phyloP scores from a whole-genome alignment of 2,329 filamentous ascomycete genomes.

The Periconia digitata region DNA sequence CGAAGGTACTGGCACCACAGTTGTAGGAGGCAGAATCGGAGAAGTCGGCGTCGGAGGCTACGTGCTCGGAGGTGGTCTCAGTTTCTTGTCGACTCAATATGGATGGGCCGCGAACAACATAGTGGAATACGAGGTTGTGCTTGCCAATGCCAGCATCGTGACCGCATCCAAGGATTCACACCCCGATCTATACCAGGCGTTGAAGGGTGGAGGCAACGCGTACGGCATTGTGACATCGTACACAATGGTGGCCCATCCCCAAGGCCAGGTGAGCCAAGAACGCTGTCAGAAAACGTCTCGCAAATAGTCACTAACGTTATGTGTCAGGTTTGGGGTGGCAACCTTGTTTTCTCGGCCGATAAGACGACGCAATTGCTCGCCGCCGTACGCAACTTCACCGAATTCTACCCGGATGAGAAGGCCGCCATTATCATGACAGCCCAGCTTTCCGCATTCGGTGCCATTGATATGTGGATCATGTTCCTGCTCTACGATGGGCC shows the following conservation, averaged over 20 bases:
- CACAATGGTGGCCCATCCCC: slow-evolving; percentile 25
- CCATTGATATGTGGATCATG: slow-evolving; percentile 59
- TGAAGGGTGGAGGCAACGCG: slow-evolving; percentile 49
- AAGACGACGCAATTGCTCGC: slow-evolving; percentile 47
- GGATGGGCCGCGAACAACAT: slow-evolving; percentile 53
- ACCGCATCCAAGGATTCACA: slow-evolving; percentile 44
- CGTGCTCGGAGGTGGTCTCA: slow-evolving; percentile 44
- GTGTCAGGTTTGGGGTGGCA: slow-evolving; percentile 48
- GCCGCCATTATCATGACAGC: slow-evolving; percentile 62
- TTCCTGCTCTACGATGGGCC: slow-evolving; percentile 66
- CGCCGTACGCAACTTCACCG: slow-evolving; percentile 57
- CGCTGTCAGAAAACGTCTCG: not conserved
- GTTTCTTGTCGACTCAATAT: slow-evolving; percentile 46
- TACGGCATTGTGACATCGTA: slow-evolving; percentile 48
- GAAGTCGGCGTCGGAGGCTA: slow-evolving; percentile 51
- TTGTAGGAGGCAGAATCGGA: slow-evolving; percentile 48
- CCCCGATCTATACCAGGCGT: slow-evolving; percentile 43
- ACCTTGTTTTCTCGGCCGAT: slow-evolving; percentile 44
- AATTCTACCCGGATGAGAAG: slow-evolving; percentile 61
- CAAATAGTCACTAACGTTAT: not conserved
- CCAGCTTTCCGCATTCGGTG: slow-evolving; percentile 47
- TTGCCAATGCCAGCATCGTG: slow-evolving; percentile 48
- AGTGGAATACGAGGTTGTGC: slow-evolving; percentile 50
- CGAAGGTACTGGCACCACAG: slow-evolving; percentile 35
- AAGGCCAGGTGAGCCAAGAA: slow-evolving; percentile 19